Base-by-base conservation (phyloP, 1,284 basidiomycete species). In the Cronartium quercuum region DNA sequence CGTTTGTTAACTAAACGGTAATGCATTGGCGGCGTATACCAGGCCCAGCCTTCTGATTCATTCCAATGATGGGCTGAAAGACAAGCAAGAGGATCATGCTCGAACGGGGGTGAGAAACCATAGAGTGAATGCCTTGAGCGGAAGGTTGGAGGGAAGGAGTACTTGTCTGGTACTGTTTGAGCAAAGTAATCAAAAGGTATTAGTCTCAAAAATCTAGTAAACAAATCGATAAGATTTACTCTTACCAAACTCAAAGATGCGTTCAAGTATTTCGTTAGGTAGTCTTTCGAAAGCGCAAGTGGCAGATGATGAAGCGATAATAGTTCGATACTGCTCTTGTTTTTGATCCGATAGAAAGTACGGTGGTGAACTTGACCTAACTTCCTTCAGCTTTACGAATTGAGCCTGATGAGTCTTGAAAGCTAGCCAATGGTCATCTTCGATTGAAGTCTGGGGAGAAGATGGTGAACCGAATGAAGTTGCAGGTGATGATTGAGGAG, bases 31-130 rank as follows among this genome's bases (percentile, higher is more conserved):
- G 63, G 63, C 21, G 6, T 42, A 6, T 15, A 42, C 63, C 63
- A 66, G 34, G 41, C 40, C 6, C 6, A n/a, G 12, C 63, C 63
- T 29, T 66, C 63, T 42, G 63, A 66, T 66, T 66, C 63, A 29
- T 66, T 66, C 10, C 10, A 47, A 47, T 47, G 10, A 12, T 47
- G 12, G 44, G n/a, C n/a, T 47, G 44, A 47, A n/a, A 47, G 10
- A 12, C 9, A 18, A 13, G 15, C 7, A 9, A n/a, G 40, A 42
- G 13, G 35, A 10, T 15, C 7, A 10, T 10, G 34, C 34, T 15
- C 15, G 29, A 37, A 34, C 12, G 12, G 9, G 61, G 35, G 6
- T 24, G 35, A 15, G 40, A 66, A 66, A 15, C 63, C 63, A 44
- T 66, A 66, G 21, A 12, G 41, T 6, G 35, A 15, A n/a, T 41